These are phyloP conservation scores for Trifolium dubium DNA, from an alignment of 306 rosid species.

Conservation along the genomic window DNA sequence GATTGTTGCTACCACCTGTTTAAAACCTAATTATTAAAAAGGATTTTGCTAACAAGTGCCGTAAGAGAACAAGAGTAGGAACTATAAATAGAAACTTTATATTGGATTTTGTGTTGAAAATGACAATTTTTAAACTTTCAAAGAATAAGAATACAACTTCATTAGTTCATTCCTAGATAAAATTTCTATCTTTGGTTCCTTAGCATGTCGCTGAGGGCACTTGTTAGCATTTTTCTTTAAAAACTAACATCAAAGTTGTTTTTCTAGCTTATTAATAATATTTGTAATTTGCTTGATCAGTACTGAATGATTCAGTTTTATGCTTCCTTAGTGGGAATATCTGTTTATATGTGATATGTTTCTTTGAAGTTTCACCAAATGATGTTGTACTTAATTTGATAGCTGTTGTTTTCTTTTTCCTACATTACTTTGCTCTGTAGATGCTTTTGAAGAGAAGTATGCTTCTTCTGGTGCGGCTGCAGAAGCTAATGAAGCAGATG, in stretches of 20 bases:
- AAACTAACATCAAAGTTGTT: not conserved
- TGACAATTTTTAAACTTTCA: too few relatives aligned
- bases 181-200: too few relatives aligned
- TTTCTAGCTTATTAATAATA: not conserved
- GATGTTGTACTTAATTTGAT: constrained; percentile 9
- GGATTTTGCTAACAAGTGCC: too few relatives aligned
- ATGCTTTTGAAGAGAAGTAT: constrained; percentile 70
- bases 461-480: constrained; percentile 47
- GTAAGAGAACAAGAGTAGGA: too few relatives aligned
- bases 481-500: constrained; percentile 72
- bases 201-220: too few relatives aligned
- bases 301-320: not conserved
- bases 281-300: not conserved
- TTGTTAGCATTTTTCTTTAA: not conserved
- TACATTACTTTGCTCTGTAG: constrained; percentile 46
- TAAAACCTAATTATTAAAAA: not conserved
- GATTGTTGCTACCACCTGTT: not conserved
- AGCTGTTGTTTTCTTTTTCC: not conserved
- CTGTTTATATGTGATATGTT: constrained; percentile 13
- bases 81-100: too few relatives aligned
- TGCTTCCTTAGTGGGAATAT: constrained; percentile 26
- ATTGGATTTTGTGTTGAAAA: too few relatives aligned
- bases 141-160: too few relatives aligned
- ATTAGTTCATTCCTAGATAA: too few relatives aligned
- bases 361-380: not conserved